Base-by-base conservation (phyloP, 371 early-diverging fungal genomes). In the Mortierella sp. region DNA sequence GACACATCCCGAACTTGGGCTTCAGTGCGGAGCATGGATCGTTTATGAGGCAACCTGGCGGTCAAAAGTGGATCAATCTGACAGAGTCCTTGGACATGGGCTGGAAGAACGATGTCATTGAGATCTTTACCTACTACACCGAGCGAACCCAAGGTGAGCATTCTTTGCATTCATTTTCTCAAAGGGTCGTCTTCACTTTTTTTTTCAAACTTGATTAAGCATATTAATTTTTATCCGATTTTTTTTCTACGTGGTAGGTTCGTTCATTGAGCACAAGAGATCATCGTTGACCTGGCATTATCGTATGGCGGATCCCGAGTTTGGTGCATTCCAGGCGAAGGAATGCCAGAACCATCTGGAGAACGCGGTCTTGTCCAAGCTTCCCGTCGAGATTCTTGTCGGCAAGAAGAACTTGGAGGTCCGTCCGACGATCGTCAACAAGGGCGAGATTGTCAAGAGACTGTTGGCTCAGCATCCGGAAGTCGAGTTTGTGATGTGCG, bases 361-460 rank as follows among this genome's bases (percentile, higher is more conserved):
- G 84, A 90, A 94, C 72, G 93, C 96, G 10, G 91, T 97, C 16
- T 86, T 96, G 34, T 95, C 96, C 40, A 97, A 97, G 85, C 87
- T 96, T 16, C 97, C 98, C 0, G 94, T 99, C 5, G 99, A 98
- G 85, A 94, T 98, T 31, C 76, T 99, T 68, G 91, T 97, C 2
- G 99, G 99, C 58, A 98, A 98, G 85, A 99, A 98, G 90, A 97
- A 96, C 67, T 88, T 99, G 2, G 98, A 99, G 85, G 98, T 98
- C 19, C 90, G 96, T 0, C 96, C 96, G 4, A 89, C 89, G 4
- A 79, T 87, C 8, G 89, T 94, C 72, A 97, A 94, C 85, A 90
- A 93, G 88, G 99, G 99, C 16, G 97, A 98, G 80, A 96, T 98
- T 72, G 94, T 98, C 71, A 96, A 96, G 78, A 91, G 95, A 9